phyloP scores from a whole-genome alignment of 2,329 filamentous ascomycete genomes.

The Penicillium sp. region DNA sequence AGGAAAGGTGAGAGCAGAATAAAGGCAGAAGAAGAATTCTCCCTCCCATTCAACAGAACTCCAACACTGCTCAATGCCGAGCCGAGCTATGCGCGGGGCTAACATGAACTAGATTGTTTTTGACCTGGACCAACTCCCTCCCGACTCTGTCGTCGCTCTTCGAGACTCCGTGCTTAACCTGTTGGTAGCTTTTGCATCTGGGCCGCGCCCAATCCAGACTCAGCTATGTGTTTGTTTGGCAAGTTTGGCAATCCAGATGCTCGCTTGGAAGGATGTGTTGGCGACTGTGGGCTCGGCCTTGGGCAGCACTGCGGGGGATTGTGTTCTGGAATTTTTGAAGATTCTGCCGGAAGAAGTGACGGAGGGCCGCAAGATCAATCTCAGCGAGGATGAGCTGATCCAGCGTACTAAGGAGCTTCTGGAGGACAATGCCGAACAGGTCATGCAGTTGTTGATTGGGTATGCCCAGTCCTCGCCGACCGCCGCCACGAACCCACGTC shows the following conservation, averaged over 20 bases:
- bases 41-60: no score
- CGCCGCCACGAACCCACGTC: slow-evolving; percentile 82
- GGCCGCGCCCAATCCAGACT: slow-evolving; percentile 81
- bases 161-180: slow-evolving; percentile 83
- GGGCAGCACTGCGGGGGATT: slow-evolving; percentile 72
- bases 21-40: no score
- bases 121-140: slow-evolving; percentile 86
- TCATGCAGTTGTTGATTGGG: slow-evolving; percentile 82
- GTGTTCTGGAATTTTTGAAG: slow-evolving; percentile 92
- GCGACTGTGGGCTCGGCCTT: slow-evolving; percentile 78
- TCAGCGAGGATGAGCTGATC: slow-evolving; percentile 95
- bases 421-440: slow-evolving; percentile 85
- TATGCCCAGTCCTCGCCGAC: slow-evolving; percentile 85
- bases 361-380: slow-evolving; percentile 98
- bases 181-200: slow-evolving; percentile 77
- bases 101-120: slow-evolving; percentile 78
- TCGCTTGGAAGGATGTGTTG: slow-evolving; percentile 91
- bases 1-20: slow-evolving; percentile 91
- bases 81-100: slow-evolving; percentile 17
- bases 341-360: slow-evolving; percentile 98
- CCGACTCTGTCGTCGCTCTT: slow-evolving; percentile 73
- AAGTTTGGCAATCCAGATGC: slow-evolving; percentile 95
- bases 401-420: slow-evolving; percentile 86
- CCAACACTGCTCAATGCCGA: background rate
- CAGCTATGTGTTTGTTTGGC: slow-evolving; percentile 95